Conservation (phyloP, 1,284 basidiomycete species). For the Fistulinella cinereoalba region DNA sequence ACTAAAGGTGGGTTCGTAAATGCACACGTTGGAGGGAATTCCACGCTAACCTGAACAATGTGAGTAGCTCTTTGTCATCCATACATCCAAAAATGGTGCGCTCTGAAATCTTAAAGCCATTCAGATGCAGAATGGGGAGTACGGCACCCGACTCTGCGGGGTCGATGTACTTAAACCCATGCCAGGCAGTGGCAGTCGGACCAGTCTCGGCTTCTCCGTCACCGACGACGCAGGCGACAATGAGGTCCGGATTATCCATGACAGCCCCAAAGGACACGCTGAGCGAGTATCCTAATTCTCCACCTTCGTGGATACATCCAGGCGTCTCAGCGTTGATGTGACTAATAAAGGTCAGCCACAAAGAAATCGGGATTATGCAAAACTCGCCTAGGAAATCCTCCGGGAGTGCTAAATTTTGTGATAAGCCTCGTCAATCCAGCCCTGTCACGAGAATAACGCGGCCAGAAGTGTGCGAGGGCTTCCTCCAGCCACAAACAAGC, state of each 20-base stretch:
- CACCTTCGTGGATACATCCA: conserved; percentile 87
- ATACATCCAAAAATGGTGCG: conserved; percentile 87
- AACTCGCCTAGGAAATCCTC: conserved; percentile 60
- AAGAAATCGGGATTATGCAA: background rate
- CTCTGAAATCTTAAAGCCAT: conserved; percentile 86
- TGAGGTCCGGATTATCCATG: conserved; percentile 86
- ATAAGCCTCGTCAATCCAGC: conserved; percentile 67
- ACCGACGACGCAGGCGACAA: conserved; percentile 77
- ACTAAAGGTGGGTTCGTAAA: conserved; percentile 31
- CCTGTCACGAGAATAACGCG: conserved; percentile 63
- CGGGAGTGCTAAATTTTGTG: conserved; percentile 60
- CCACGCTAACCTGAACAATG: conserved; percentile 50
- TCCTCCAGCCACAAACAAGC: conserved; percentile 82
- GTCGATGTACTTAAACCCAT: conserved; percentile 85
- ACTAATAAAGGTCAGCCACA: conserved; percentile 31
- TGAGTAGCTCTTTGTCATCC: conserved; percentile 77
- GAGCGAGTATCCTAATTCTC: conserved; percentile 87
- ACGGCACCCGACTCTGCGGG: conserved; percentile 90
- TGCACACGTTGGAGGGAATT: background rate
- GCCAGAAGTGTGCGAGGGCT: conserved; percentile 70
- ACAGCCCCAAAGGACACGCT: conserved; percentile 80
- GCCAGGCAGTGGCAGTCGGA: conserved; percentile 82
- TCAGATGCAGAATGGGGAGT: conserved; percentile 82
- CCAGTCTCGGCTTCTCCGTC: conserved; percentile 89
- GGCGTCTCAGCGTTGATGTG: conserved; percentile 81